phyloP scores from a whole-genome alignment of 108 stramenopile genomes.

The Fistulifera pelliculosa region DNA sequence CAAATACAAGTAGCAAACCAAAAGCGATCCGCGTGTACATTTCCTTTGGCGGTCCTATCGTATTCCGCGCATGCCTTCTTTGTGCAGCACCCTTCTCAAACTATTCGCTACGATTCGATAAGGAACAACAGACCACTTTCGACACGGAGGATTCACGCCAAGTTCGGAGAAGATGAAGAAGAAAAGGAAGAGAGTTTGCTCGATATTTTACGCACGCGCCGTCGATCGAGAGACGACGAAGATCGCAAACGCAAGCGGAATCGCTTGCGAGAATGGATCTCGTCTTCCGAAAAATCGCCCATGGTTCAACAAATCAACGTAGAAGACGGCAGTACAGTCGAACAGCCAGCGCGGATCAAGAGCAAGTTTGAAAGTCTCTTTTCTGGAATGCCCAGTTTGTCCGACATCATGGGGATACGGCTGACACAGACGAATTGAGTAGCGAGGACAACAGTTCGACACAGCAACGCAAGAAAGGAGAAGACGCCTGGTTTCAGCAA shows the following conservation, averaged over 20 bases:
- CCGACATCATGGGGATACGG: constrained; percentile 23
- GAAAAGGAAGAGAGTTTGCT: no score
- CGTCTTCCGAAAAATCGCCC: background rate
- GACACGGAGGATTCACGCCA: no score
- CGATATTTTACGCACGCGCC: no score
- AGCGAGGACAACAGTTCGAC: background rate
- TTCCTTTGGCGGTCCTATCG: no score
- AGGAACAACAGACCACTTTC: no score
- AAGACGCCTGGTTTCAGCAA: constrained; percentile 30
- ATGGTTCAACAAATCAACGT: constrained; percentile 8
- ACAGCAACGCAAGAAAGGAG: constrained; percentile 9
- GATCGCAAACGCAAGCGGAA: constrained; percentile 25
- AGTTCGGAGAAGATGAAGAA: no score
- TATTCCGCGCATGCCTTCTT: no score
- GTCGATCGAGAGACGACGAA: constrained; percentile 9
- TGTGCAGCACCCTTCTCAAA: no score
- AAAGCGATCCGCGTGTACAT: no score
- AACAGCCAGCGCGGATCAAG: constrained; percentile 2
- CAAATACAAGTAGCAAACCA: no score
- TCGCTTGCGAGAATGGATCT: constrained; percentile 18
- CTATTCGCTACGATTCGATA: no score
- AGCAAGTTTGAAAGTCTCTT: constrained; percentile 25
- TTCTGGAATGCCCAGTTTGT: constrained; percentile 28
- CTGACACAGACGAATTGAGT: background rate
- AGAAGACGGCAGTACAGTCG: constrained; percentile 11